These are phyloP conservation scores for Liriodendron chinense DNA, from an alignment of 164 flowering plant genomes.

Conservation along the genomic window DNA sequence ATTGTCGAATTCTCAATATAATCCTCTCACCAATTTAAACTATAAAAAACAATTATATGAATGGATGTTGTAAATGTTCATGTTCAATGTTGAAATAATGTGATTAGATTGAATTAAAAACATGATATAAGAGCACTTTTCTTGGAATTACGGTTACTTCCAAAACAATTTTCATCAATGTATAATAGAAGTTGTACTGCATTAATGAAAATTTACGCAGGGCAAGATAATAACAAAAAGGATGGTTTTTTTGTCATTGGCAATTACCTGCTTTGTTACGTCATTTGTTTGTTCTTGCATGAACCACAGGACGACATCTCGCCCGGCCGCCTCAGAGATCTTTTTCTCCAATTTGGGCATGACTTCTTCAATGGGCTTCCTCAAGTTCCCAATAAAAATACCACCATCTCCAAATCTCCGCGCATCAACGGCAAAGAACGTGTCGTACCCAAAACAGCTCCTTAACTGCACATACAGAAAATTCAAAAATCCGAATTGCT, in stretches of 20 bases:
- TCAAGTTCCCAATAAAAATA: constrained; percentile 84
- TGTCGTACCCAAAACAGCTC: constrained; percentile 86
- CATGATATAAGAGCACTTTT: not conserved
- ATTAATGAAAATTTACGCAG: not conserved
- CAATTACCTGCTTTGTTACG: constrained; percentile 73
- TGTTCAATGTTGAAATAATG: too few species aligned
- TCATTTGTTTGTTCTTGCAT: constrained; percentile 86
- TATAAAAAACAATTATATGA: too few species aligned
- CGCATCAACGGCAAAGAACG: constrained; percentile 87
- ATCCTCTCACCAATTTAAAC: too few species aligned
- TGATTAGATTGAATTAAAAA: not conserved
- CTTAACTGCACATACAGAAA: constrained; percentile 50
- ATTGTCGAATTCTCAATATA: too few species aligned
- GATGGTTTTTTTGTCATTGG: not conserved
- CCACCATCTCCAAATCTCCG: constrained; percentile 98
- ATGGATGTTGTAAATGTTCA: too few species aligned
- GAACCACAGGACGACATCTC: constrained; percentile 84
- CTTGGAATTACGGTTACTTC: not conserved
- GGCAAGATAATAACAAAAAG: not conserved
- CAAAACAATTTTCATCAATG: not conserved
- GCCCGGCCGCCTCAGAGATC: constrained; percentile 79
- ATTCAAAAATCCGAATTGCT: not conserved
- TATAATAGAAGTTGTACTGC: not conserved
- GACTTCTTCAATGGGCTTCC: constrained; percentile 83
- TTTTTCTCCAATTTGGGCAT: constrained; percentile 83